A percentile compares a stretch with the other conserved stretches of the same genome.
Evolutionary conservation across 345 rosid species (phyloP).

Genomic region (Populus pruinosa): DNA sequence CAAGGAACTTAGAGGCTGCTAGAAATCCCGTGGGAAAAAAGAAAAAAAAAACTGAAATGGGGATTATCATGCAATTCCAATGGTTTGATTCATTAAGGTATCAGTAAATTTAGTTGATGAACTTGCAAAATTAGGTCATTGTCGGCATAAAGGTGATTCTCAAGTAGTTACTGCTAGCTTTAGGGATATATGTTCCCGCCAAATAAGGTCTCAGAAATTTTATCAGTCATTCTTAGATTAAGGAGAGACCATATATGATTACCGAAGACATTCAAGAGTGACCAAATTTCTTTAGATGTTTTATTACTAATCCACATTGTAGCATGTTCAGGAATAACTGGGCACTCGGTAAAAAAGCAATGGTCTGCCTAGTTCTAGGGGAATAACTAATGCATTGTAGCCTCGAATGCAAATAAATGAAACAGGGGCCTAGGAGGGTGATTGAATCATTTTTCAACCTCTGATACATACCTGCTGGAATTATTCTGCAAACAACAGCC

Average conservation of each 20-base stretch:
- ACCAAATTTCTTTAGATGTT: no score
- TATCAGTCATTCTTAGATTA: not conserved
- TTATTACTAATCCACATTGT: no score
- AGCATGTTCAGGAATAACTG: no score
- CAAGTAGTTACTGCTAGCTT: not conserved
- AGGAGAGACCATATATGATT: not conserved
- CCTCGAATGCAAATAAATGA: not conserved
- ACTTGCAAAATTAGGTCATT: no score
- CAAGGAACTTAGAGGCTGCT: no score
- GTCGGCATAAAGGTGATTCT: not conserved
- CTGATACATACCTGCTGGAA: constrained; percentile 6
- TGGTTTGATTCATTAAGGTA: no score
- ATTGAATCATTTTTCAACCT: not conserved
- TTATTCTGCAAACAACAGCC: not conserved
- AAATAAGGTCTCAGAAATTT: not conserved
- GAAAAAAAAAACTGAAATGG: no score
- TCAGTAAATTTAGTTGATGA: no score
- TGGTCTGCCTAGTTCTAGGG: not conserved
- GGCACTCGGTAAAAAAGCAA: no score
- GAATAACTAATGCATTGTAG: not conserved
- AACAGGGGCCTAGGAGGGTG: not conserved
- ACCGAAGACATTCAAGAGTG: no score
- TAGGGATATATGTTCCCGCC: not conserved
- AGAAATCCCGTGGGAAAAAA: no score
- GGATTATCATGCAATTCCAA: no score